A percentile compares a stretch with the other conserved stretches of the same genome.
Evolutionary conservation across 208 protist genomes (phyloP).

Genomic region (Spongospora subterranea): DNA sequence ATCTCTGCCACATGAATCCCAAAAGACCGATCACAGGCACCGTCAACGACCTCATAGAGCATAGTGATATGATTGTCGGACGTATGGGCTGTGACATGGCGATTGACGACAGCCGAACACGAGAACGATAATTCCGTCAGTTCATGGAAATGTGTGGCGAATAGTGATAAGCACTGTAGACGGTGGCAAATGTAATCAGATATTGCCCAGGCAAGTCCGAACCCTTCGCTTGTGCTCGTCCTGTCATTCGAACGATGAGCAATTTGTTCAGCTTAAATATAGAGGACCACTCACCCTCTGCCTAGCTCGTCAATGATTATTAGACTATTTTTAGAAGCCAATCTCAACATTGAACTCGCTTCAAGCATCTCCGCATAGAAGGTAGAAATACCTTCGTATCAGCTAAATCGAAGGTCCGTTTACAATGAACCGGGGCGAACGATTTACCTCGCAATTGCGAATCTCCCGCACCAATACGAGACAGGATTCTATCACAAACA

Average conservation of each 20-base stretch:
- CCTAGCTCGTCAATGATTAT: conserved; percentile 99
- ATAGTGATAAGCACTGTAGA: conserved; percentile 80
- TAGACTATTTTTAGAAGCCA: conserved; percentile 89
- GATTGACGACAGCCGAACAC: conserved; percentile 76
- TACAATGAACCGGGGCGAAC: not conserved
- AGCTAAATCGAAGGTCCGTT: not conserved
- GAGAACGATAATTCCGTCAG: conserved; percentile 86
- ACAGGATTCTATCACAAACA: conserved; percentile 91
- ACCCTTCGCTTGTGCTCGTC: conserved; percentile 99
- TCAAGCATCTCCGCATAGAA: conserved; percentile 99
- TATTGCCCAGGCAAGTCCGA: conserved; percentile 98
- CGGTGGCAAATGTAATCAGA: conserved; percentile 80
- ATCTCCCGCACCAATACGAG: conserved; percentile 98
- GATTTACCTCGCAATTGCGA: conserved; percentile 75
- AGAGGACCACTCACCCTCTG: no score
- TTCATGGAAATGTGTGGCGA: conserved; percentile 99
- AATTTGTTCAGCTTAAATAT: not conserved
- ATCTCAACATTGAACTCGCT: conserved; percentile 89
- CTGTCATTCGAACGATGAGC: not conserved
- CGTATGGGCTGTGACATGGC: conserved; percentile 80
- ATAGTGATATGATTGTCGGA: conserved; percentile 68
- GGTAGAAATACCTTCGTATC: conserved; percentile 87
- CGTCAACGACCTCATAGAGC: conserved; percentile 71
- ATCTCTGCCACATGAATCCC: conserved; percentile 86
- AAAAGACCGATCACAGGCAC: conserved; percentile 81